Evolutionary conservation across 169 alveolate genomes (phyloP).

Genomic region (Babesia bovis): DNA sequence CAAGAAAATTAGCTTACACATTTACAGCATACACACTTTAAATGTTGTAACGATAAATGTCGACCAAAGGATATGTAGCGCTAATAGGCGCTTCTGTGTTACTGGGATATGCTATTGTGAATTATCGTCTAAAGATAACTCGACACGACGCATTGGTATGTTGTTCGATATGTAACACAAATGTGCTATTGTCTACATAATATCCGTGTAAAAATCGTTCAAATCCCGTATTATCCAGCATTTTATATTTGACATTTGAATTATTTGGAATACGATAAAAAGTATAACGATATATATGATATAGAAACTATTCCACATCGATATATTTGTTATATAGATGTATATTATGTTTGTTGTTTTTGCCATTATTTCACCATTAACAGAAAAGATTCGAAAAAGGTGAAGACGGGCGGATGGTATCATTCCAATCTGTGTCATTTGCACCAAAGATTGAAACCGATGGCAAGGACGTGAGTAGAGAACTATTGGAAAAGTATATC

Average conservation of each 20-base stretch:
- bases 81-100: conserved; percentile 11
- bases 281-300: no score
- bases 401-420: conserved; percentile 50
- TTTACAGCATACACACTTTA: background rate
- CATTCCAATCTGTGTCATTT: conserved; percentile 35
- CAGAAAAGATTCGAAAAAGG: conserved; percentile 51
- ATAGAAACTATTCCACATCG: no score
- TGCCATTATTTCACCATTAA: background rate
- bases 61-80: conserved; percentile 1
- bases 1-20: background rate
- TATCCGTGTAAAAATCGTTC: no score
- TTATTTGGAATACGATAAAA: no score
- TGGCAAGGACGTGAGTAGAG: conserved; percentile 9
- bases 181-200: no score
- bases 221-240: no score
- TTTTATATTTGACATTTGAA: no score
- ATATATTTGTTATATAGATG: no score
- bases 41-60: background rate
- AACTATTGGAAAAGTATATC: conserved; percentile 1
- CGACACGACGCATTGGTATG: conserved; percentile 53
- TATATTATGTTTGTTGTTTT: no score
- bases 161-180: no score
- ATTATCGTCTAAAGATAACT: conserved; percentile 15
- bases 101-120: conserved; percentile 20
- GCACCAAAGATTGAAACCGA: conserved; percentile 60